A percentile compares a stretch with the other conserved stretches of the same genome.
phyloP scores from a whole-genome alignment of 805 yeast species.

The Lachancea sp. region DNA sequence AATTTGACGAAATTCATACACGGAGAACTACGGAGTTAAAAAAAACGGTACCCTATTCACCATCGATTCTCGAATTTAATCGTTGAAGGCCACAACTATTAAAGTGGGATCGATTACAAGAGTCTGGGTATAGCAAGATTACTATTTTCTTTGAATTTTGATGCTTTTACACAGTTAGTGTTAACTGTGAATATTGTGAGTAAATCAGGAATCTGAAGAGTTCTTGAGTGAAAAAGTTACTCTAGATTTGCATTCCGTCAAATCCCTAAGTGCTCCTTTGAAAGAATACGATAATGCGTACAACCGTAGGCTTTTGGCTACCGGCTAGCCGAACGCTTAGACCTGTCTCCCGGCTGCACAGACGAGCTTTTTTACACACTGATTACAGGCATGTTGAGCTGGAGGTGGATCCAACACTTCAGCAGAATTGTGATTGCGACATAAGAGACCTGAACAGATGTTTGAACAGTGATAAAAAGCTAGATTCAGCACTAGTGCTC shows the following conservation, averaged over 20 bases:
- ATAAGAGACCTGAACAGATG: constrained; percentile 12
- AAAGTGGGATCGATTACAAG: too few species aligned
- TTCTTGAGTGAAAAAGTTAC: too few species aligned
- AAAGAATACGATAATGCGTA: too few species aligned
- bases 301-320: not conserved
- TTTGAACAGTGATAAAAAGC: constrained; percentile 10
- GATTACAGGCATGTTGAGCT: constrained; percentile 11
- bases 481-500: constrained; percentile 12
- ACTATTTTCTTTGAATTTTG: too few species aligned
- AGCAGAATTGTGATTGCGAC: constrained; percentile 16
- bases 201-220: too few species aligned
- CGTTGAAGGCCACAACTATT: too few species aligned
- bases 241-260: too few species aligned
- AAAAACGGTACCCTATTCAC: not conserved
- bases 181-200: too few species aligned
- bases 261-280: too few species aligned
- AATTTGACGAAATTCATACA: not conserved
- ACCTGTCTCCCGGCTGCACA: not conserved
- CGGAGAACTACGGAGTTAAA: constrained; percentile 3
- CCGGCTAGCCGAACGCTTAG: not conserved
- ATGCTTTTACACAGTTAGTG: too few species aligned
- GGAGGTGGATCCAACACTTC: not conserved
- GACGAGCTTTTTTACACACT: constrained; percentile 7
- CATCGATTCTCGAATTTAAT: not conserved
- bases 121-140: too few species aligned